A percentile compares a stretch with the other conserved stretches of the same genome.
Conservation (phyloP, 2,329 filamentous ascomycete species). For the Pleoardoris graminearum region DNA sequence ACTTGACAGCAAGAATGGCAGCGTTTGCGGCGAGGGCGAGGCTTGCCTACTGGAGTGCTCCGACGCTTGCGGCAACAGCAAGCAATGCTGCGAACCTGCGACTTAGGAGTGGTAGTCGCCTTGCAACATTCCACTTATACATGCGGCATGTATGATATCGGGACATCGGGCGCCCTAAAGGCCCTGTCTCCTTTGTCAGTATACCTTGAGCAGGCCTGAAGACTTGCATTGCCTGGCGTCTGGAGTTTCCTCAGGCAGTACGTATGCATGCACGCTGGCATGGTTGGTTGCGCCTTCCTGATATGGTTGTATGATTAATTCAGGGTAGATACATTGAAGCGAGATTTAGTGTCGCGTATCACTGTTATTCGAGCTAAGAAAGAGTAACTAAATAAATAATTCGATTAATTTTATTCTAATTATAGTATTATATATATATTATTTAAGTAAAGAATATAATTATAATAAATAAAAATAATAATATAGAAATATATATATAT, state of each 20-base stretch:
- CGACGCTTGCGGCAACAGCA: conserved; percentile 48
- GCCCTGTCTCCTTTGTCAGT: neutral
- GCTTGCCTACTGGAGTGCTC: conserved; percentile 50
- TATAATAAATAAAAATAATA: too few species aligned
- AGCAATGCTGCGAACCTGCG: conserved; percentile 48
- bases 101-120: neutral
- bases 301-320: neutral
- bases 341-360: too few species aligned
- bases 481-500: too few species aligned
- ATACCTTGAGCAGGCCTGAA: neutral
- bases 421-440: too few species aligned
- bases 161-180: too few species aligned
- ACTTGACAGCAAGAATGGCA: conserved; percentile 39
- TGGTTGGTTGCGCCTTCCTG: neutral
- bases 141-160: too few species aligned
- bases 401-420: too few species aligned
- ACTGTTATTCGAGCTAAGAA: too few species aligned
- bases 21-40: conserved; percentile 41
- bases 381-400: too few species aligned
- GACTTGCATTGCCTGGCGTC: neutral
- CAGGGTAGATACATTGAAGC: too few species aligned
- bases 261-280: neutral
- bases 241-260: neutral
- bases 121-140: neutral
- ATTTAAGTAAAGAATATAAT: too few species aligned